phyloP scores from a whole-genome alignment of 148 eudicot species.

The Polygonum aviculare region DNA sequence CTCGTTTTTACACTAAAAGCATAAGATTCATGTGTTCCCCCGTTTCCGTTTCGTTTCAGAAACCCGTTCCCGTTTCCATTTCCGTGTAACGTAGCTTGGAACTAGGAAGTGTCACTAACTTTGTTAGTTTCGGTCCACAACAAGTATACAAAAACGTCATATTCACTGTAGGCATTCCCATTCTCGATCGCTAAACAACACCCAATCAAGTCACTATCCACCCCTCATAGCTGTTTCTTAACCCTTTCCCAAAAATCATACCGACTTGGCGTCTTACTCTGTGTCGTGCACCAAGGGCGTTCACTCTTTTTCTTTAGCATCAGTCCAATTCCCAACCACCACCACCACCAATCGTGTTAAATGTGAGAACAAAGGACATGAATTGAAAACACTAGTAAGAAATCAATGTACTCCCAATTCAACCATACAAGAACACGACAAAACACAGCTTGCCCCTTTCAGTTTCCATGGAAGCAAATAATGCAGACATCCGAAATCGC shows the following conservation, averaged over 20 bases:
- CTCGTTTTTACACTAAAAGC: too few species aligned
- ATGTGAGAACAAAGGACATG: neutral
- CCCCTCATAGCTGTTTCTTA: neutral
- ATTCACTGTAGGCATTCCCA: neutral
- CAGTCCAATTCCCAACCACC: neutral
- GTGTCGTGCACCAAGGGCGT: neutral
- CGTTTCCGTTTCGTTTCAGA: too few species aligned
- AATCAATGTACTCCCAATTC: neutral
- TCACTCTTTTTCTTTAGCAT: neutral
- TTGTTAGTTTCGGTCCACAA: too few species aligned
- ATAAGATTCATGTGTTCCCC: too few species aligned
- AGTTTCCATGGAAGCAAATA: neutral
- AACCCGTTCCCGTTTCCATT: too few species aligned
- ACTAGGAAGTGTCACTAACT: too few species aligned
- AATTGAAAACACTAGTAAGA: neutral
- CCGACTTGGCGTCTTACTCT: neutral
- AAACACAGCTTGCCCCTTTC: neutral
- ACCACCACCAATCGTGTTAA: neutral
- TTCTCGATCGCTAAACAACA: neutral
- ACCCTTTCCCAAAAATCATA: neutral
- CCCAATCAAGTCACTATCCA: conserved; percentile 3
- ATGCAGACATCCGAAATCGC: neutral
- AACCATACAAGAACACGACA: neutral
- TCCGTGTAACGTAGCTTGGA: too few species aligned
- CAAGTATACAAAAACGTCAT: neutral